These are phyloP conservation scores for Annulohypoxylon stygium DNA, from an alignment of 495 filamentous ascomycete species.

Conservation along the genomic window DNA sequence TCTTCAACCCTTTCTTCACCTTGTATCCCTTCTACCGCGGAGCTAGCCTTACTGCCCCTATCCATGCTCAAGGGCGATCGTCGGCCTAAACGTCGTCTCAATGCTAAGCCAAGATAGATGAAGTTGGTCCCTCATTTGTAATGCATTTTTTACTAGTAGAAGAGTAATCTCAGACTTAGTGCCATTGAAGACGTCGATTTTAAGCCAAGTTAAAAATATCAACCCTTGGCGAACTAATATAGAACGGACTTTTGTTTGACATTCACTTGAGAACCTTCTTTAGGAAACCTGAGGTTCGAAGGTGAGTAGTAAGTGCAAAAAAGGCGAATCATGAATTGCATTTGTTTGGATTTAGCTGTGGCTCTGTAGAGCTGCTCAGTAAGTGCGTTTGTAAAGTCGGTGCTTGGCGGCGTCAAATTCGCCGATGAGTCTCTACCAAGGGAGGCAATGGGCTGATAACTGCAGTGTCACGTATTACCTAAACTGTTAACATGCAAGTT, in stretches of 20 bases:
- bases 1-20: no score
- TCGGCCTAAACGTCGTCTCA: background rate
- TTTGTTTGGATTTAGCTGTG: background rate
- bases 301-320: background rate
- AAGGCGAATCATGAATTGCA: background rate
- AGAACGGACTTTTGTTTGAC: conserved; percentile 7
- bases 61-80: background rate
- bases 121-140: background rate
- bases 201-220: background rate
- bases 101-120: background rate
- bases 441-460: background rate
- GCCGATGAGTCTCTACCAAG: background rate
- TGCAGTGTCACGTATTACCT: background rate
- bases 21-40: no score
- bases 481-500: background rate
- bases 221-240: conserved; percentile 6
- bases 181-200: background rate
- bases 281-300: background rate
- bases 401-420: conserved; percentile 1
- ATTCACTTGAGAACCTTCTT: background rate
- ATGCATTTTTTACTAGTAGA: background rate
- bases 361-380: background rate
- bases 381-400: background rate
- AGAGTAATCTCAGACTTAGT: background rate
- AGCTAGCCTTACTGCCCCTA: no score